Conservation (phyloP, 2,329 filamentous ascomycete genomes). For the Ophiostoma novo-ulmi region DNA sequence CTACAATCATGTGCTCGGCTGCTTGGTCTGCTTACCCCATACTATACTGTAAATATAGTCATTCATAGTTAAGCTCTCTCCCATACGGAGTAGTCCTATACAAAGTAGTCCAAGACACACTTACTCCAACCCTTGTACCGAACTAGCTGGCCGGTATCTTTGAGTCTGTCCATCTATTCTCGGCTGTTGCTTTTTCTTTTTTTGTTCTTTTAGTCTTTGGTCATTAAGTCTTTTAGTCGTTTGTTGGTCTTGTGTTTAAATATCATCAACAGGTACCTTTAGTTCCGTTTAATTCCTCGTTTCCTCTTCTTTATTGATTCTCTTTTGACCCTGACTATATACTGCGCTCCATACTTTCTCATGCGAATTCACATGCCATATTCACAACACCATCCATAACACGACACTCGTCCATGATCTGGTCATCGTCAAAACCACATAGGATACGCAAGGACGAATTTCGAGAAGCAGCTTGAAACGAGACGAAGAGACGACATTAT, state of each 20-base stretch:
- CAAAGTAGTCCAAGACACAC: neutral
- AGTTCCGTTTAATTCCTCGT: neutral
- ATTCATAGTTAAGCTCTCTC: conserved; percentile 13
- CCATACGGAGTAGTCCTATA: neutral
- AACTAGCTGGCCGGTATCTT: conserved; percentile 13
- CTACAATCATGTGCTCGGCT: conserved; percentile 9
- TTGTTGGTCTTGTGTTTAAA: conserved; percentile 1
- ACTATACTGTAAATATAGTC: neutral
- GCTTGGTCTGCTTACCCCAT: conserved; percentile 7
- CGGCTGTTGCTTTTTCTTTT: conserved; percentile 17
- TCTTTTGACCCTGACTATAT: neutral
- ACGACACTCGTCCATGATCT: conserved; percentile 26
- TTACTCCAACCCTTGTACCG: conserved; percentile 7
- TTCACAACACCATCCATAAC: neutral
- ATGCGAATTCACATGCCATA: conserved; percentile 4
- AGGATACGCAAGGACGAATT: conserved; percentile 30
- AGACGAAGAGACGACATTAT: neutral
- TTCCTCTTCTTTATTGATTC: neutral
- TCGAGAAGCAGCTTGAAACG: conserved; percentile 21
- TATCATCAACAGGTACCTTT: neutral
- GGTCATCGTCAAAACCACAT: conserved; percentile 27
- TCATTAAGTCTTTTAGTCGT: neutral
- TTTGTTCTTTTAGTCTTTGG: neutral
- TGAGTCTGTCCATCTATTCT: conserved; percentile 3
- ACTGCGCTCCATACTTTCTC: neutral